phyloP scores from a whole-genome alignment of 179 eudicot species.

The Silene noctiflora region DNA sequence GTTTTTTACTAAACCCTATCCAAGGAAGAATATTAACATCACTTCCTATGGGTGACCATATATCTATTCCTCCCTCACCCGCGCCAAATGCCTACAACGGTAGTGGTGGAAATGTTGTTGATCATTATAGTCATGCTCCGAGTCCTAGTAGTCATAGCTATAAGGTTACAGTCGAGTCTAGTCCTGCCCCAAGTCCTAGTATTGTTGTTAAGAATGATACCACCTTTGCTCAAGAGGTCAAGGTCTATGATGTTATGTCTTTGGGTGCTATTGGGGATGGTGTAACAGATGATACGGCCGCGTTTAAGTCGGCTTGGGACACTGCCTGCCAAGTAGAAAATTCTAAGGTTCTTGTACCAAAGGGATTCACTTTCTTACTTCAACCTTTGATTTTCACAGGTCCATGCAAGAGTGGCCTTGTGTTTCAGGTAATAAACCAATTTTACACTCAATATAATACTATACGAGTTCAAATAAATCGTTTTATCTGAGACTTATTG shows the following conservation, averaged over 20 bases:
- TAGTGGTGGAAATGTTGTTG: background rate
- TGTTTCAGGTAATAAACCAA: constrained; percentile 53
- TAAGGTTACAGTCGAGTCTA: background rate
- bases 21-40: constrained; percentile 24
- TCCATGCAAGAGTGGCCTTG: constrained; percentile 56
- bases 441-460: background rate
- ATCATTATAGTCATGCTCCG: constrained; percentile 15
- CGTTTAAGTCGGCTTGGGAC: constrained; percentile 73
- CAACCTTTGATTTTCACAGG: constrained; percentile 79
- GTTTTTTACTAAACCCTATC: constrained; percentile 13
- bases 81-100: constrained; percentile 17
- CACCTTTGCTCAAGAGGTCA: background rate
- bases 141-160: constrained; percentile 13
- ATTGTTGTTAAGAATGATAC: background rate
- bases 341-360: constrained; percentile 45
- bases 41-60: constrained; percentile 23
- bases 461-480: too few relatives aligned
- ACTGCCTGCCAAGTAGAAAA: constrained; percentile 54
- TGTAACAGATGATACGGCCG: constrained; percentile 52
- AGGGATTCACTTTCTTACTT: constrained; percentile 60
- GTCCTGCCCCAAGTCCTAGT: constrained; percentile 25
- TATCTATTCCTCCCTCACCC: constrained; percentile 37
- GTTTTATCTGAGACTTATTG: background rate
- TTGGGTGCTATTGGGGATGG: constrained; percentile 84
- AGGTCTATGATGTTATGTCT: constrained; percentile 40